Evolutionary conservation across 768 basidiomycete species (phyloP).

Genomic region (Psilocybe sp.): DNA sequence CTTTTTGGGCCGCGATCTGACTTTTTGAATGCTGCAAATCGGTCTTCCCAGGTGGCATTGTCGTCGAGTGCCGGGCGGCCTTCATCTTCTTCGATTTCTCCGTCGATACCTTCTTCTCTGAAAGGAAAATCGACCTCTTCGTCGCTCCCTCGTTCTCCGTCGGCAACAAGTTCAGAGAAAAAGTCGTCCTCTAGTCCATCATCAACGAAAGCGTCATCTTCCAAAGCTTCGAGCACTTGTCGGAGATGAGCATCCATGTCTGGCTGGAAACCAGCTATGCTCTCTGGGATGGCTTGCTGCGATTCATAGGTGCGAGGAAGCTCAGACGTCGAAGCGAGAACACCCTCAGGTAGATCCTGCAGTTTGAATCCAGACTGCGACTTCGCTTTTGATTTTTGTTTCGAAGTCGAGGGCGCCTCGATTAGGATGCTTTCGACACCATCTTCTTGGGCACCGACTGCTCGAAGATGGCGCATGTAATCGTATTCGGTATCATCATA

Average conservation of each 20-base stretch:
- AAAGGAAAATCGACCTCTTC: conserved; percentile 71
- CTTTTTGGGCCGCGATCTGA: conserved; percentile 44
- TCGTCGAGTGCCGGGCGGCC: conserved; percentile 25
- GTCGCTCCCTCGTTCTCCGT: conserved; percentile 63
- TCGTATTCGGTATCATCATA: conserved; percentile 97
- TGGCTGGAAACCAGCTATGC: conserved; percentile 86
- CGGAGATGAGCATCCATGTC: conserved; percentile 96
- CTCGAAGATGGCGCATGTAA: conserved; percentile 94
- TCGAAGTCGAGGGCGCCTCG: conserved; percentile 59
- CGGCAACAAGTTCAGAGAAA: conserved; percentile 67
- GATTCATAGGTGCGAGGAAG: conserved; percentile 74
- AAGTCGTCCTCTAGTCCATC: conserved; percentile 73
- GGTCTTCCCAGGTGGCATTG: conserved; percentile 67
- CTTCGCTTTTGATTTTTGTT: conserved; percentile 31
- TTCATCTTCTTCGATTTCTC: conserved; percentile 19
- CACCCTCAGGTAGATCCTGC: conserved; percentile 64
- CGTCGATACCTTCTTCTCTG: conserved; percentile 43
- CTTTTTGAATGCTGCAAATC: conserved; percentile 78
- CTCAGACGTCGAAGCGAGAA: conserved; percentile 69
- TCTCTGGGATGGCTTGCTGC: conserved; percentile 75
- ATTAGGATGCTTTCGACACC: conserved; percentile 80
- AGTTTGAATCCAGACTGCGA: conserved; percentile 35
- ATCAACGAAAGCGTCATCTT: conserved; percentile 93
- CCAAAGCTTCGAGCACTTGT: conserved; percentile 89
- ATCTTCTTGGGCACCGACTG: conserved; percentile 73